Conservation (phyloP, 345 rosid genomes). For the Syzygium jambos region DNA sequence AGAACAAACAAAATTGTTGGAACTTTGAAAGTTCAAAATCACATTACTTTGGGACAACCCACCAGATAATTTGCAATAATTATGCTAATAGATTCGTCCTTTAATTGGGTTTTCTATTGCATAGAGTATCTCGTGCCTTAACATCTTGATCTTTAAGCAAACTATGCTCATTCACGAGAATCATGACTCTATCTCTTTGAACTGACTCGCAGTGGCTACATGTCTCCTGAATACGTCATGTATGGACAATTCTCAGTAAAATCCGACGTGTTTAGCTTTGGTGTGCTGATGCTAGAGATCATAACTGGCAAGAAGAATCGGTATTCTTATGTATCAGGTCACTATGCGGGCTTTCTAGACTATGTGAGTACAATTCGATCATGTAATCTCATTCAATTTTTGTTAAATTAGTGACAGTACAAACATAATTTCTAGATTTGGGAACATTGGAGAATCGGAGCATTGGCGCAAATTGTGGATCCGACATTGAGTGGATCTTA, state of each 20-base stretch:
- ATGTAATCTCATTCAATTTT: neutral
- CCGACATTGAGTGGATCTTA: neutral
- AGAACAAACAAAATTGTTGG: neutral
- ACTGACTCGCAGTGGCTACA: neutral
- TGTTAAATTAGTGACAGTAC: neutral
- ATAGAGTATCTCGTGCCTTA: neutral
- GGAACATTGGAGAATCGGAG: neutral
- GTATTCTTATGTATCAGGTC: neutral
- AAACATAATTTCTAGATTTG: neutral
- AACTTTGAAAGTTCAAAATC: neutral
- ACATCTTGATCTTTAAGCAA: neutral
- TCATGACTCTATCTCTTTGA: neutral
- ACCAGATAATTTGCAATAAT: neutral
- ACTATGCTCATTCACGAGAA: neutral
- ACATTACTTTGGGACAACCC: neutral
- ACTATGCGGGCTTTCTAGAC: neutral
- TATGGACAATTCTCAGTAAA: neutral
- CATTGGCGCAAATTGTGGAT: neutral
- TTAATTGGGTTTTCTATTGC: neutral
- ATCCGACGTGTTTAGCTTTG: neutral
- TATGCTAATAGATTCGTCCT: neutral
- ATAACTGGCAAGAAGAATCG: neutral
- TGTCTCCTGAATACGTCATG: neutral
- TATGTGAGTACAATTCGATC: neutral
- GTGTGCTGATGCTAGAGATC: neutral